These are phyloP conservation scores for Ajuga chamaepitys DNA, from an alignment of 257 asterid species.

Conservation along the genomic window DNA sequence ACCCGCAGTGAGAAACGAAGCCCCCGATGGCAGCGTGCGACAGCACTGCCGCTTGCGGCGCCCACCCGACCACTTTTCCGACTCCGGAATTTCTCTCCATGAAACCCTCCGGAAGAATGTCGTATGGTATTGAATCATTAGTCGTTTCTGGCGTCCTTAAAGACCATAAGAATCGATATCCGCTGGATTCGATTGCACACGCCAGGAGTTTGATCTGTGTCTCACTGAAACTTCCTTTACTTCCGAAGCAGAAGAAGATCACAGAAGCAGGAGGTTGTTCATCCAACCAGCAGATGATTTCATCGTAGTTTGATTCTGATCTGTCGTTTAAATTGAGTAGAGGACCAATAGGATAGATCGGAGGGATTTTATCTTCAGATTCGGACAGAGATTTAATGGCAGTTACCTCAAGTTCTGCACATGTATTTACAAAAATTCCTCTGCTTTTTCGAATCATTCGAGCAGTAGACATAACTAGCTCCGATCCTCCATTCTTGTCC, in stretches of 20 bases:
- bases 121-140: neutral
- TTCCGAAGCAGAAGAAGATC: conserved; percentile 53
- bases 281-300: conserved; percentile 27
- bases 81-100: conserved; percentile 12
- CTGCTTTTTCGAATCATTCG: conserved; percentile 4
- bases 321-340: neutral
- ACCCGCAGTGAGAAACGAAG: conserved; percentile 39
- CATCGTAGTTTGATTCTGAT: neutral
- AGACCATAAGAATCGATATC: conserved; percentile 43
- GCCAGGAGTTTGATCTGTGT: conserved; percentile 50
- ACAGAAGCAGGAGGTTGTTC: conserved; percentile 27
- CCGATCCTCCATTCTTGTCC: neutral
- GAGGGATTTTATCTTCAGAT: neutral
- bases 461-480: neutral
- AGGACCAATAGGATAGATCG: conserved; percentile 43
- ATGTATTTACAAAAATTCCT: conserved; percentile 41
- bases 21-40: conserved; percentile 34
- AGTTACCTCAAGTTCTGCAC: conserved; percentile 31
- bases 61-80: conserved; percentile 46
- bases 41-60: conserved; percentile 36
- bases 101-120: conserved; percentile 32
- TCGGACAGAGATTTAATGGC: conserved; percentile 19
- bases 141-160: conserved; percentile 5
- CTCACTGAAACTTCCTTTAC: conserved; percentile 29
- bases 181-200: conserved; percentile 31